phyloP scores from a whole-genome alignment of 805 yeast genomes.

The Grigorovia yakushimaensis region DNA sequence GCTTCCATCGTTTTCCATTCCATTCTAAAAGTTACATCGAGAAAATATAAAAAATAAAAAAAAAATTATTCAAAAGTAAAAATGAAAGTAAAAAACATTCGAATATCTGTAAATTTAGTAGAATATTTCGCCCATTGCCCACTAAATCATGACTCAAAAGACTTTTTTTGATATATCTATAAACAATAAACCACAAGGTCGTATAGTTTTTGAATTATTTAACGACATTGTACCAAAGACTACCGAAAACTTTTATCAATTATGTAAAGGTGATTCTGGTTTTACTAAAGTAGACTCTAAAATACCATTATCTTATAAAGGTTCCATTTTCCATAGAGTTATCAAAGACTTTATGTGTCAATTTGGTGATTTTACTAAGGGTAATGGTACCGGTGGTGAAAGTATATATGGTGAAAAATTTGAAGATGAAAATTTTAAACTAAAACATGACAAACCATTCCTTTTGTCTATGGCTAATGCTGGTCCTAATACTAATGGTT shows the following conservation, averaged over 20 bases:
- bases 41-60: neutral
- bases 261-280: conserved; percentile 82
- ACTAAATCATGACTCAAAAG: conserved; percentile 32
- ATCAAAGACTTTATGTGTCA: conserved; percentile 86
- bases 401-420: conserved; percentile 77
- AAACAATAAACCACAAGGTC: conserved; percentile 60
- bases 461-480: conserved; percentile 94
- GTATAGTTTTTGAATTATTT: conserved; percentile 68
- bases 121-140: too few relatives aligned
- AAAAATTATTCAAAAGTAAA: neutral
- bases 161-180: conserved; percentile 74
- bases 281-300: conserved; percentile 17
- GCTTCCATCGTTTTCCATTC: neutral
- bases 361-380: conserved; percentile 84
- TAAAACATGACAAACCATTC: conserved; percentile 75
- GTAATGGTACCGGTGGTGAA: conserved; percentile 72
- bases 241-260: conserved; percentile 78
- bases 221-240: conserved; percentile 75
- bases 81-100: too few relatives aligned
- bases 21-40: neutral
- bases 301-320: conserved; percentile 62
- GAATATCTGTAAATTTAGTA: too few relatives aligned
- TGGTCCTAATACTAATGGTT: conserved; percentile 92
- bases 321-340: conserved; percentile 87
- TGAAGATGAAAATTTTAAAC: conserved; percentile 79